Evolutionary conservation across 139 green algal species (phyloP).

Genomic region (Astrephomene gubernaculifera): DNA sequence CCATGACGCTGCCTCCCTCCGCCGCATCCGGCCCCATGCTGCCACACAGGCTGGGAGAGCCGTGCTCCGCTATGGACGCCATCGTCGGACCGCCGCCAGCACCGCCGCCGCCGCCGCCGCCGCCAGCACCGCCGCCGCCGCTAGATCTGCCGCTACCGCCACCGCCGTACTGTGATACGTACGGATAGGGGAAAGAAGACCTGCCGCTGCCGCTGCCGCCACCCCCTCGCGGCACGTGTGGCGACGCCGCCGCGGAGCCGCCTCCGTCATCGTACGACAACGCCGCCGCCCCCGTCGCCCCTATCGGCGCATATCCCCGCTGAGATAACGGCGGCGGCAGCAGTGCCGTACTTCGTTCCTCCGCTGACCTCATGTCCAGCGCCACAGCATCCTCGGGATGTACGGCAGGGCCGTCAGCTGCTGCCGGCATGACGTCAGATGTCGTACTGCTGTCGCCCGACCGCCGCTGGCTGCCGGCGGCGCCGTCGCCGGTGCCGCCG

Average conservation of each 20-base stretch:
- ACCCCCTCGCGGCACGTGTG: not conserved
- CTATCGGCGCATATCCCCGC: not conserved
- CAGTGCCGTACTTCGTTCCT: conserved; percentile 1
- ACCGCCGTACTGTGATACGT: conserved; percentile 1
- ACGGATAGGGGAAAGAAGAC: too few relatives aligned
- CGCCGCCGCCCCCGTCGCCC: not conserved
- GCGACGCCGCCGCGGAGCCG: not conserved
- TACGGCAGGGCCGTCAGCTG: not conserved
- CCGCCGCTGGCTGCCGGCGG: too few relatives aligned
- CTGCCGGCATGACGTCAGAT: too few relatives aligned
- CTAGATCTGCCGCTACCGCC: not conserved
- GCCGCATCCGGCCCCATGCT: not conserved
- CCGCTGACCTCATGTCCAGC: not conserved
- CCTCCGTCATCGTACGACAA: not conserved
- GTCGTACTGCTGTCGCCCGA: not conserved
- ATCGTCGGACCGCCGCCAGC: not conserved
- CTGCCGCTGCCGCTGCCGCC: not conserved
- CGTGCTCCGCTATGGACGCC: conserved; percentile 25
- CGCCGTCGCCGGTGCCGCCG: not conserved
- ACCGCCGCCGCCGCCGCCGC: conserved; percentile 1
- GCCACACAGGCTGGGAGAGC: conserved; percentile 1
- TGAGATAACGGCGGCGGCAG: not conserved
- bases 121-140: not conserved
- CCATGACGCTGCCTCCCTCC: too few relatives aligned
- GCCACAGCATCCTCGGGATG: not conserved